A percentile compares a stretch with the other conserved stretches of the same genome.
phyloP scores from a whole-genome alignment of 176 grass and related monocot genomes.

The Alopecurus myosuroides region DNA sequence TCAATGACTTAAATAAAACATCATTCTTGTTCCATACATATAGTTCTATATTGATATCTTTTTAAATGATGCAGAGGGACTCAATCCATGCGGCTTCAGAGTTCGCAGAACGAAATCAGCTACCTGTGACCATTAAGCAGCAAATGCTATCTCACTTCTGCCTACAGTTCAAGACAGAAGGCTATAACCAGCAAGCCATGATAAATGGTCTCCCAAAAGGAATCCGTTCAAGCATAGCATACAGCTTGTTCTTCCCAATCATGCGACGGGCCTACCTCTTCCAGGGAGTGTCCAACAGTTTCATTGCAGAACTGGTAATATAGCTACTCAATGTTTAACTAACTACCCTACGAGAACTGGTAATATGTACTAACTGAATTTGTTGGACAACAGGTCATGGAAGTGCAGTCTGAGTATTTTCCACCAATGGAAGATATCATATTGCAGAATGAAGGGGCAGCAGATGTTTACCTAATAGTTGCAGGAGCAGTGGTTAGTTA shows the following conservation, averaged over 20 bases:
- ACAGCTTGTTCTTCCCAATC: conserved; percentile 73
- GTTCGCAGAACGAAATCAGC: conserved; percentile 75
- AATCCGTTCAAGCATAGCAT: conserved; percentile 79
- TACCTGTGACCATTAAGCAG: conserved; percentile 65
- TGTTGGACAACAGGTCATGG: conserved; percentile 64
- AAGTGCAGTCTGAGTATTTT: conserved; percentile 85
- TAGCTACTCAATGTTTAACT: neutral
- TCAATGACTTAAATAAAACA: neutral
- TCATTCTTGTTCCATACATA: conserved; percentile 8
- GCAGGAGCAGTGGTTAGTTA: conserved; percentile 83
- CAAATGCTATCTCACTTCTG: conserved; percentile 91
- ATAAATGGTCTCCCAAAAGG: conserved; percentile 82
- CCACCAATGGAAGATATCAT: conserved; percentile 80
- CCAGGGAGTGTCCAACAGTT: conserved; percentile 74
- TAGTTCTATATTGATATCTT: neutral
- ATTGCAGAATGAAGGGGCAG: conserved; percentile 62
- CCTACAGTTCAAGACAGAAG: conserved; percentile 92
- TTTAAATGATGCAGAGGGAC: conserved; percentile 64
- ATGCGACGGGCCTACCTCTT: conserved; percentile 72
- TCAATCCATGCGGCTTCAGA: conserved; percentile 72
- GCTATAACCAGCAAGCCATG: conserved; percentile 67
- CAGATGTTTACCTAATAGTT: conserved; percentile 80
- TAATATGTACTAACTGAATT: neutral
- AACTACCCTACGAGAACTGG: neutral
- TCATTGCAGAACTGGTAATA: conserved; percentile 80